phyloP scores from a whole-genome alignment of 108 stramenopile genomes.

The Bacterosira constricta region DNA sequence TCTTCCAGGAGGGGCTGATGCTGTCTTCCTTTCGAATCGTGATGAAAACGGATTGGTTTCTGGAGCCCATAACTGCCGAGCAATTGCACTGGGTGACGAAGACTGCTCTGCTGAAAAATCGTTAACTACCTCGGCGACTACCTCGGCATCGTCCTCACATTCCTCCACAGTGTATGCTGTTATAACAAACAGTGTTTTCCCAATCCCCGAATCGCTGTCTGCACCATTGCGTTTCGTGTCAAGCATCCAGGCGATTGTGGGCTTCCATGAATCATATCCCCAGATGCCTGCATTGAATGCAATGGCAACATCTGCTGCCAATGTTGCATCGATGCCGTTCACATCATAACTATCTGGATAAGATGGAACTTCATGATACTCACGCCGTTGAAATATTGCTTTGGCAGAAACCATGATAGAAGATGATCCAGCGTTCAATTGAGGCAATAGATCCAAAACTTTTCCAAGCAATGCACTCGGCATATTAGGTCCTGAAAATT shows the following conservation, averaged over 20 bases:
- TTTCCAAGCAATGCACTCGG: constrained; percentile 23
- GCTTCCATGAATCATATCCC: constrained; percentile 86
- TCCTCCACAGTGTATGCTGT: constrained; percentile 87
- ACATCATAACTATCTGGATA: background rate
- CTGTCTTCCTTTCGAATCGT: constrained; percentile 51
- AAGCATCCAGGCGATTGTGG: constrained; percentile 61
- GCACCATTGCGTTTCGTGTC: background rate
- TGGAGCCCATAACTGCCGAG: constrained; percentile 63
- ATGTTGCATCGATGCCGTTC: no score
- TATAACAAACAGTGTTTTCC: constrained; percentile 57
- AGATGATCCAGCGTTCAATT: constrained; percentile 2
- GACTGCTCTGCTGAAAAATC: constrained; percentile 16
- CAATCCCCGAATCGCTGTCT: constrained; percentile 1
- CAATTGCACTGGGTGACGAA: background rate
- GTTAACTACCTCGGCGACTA: constrained; percentile 52
- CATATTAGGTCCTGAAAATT: constrained; percentile 77
- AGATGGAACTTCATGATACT: constrained; percentile 65
- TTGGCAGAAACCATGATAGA: constrained; percentile 44
- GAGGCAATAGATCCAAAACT: constrained; percentile 49
- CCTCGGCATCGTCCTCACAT: constrained; percentile 74
- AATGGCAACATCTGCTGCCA: constrained; percentile 57
- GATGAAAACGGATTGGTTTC: constrained; percentile 78
- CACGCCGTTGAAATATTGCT: constrained; percentile 57
- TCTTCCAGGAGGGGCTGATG: constrained; percentile 49
- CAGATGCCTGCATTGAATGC: constrained; percentile 89